Percentiles rank a stretch among this genome's conserved stretches.
These are phyloP conservation scores for Telopea speciosissima DNA, from an alignment of 177 flowering plant genomes.

Conservation along the genomic window DNA sequence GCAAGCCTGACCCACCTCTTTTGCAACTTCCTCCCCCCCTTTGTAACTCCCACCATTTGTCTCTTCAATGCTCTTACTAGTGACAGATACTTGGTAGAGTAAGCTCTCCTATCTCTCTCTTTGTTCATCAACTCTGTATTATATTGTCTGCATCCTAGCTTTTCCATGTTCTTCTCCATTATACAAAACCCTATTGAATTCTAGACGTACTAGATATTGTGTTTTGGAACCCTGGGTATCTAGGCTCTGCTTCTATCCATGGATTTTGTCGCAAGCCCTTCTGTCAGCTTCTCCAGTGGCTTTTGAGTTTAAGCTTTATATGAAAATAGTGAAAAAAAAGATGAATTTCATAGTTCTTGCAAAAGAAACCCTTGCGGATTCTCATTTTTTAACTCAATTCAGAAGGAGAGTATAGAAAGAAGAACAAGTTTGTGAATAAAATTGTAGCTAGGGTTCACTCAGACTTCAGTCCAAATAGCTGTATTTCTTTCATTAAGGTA, in stretches of 20 bases:
- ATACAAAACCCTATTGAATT: not conserved
- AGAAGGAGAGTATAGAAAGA: slow-evolving; percentile 7
- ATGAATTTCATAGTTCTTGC: slow-evolving; percentile 42
- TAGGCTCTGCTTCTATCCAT: not conserved
- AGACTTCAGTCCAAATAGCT: slow-evolving; percentile 10
- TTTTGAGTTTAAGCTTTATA: slow-evolving; percentile 5
- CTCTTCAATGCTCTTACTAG: too few relatives aligned
- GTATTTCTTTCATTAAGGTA: slow-evolving; percentile 12
- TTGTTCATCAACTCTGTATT: too few relatives aligned
- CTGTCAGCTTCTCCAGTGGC: slow-evolving; percentile 1
- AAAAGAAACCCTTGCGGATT: slow-evolving; percentile 41
- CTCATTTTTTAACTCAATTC: slow-evolving; percentile 31
- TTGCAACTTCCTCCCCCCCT: too few relatives aligned
- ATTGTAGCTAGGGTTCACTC: slow-evolving; percentile 12
- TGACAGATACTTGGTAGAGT: too few relatives aligned
- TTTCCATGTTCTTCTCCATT: not conserved
- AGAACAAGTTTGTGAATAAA: slow-evolving; percentile 11
- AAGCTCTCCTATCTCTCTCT: too few relatives aligned
- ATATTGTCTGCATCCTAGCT: too few relatives aligned
- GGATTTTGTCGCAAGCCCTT: not conserved
- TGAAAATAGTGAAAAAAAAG: slow-evolving; percentile 1
- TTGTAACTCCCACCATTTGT: too few relatives aligned
- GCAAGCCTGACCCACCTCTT: too few relatives aligned
- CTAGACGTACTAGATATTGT: not conserved
- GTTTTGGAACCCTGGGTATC: not conserved